A percentile compares a stretch with the other conserved stretches of the same genome.
Conservation (phyloP, 345 rosid genomes). For the Brassica carinata region DNA sequence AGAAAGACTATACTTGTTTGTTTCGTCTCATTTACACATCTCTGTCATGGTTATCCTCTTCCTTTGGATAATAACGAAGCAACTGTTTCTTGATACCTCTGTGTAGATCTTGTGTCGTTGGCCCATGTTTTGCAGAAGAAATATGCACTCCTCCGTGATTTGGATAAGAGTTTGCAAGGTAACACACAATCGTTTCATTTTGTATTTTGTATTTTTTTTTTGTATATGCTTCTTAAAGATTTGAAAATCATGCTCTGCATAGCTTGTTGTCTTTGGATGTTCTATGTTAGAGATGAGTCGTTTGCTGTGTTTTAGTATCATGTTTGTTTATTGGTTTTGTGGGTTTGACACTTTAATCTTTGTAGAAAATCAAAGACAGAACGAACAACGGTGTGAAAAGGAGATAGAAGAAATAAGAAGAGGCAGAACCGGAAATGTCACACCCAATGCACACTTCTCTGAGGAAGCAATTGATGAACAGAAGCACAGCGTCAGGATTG, state of each 20-base stretch:
- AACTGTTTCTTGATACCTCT: background rate
- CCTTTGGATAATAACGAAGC: background rate
- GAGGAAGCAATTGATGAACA: constrained; percentile 93
- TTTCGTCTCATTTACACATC: too few species aligned
- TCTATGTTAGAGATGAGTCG: too few species aligned
- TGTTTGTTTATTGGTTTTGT: too few species aligned
- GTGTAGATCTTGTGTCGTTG: constrained; percentile 72
- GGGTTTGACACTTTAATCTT: too few species aligned
- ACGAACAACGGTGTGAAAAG: constrained; percentile 81
- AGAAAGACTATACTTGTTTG: too few species aligned
- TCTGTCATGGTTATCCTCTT: background rate
- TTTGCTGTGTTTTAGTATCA: too few species aligned
- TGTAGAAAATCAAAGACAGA: constrained; percentile 75
- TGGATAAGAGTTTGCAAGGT: constrained; percentile 95
- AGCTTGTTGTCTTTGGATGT: too few species aligned
- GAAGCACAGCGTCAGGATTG: constrained; percentile 88
- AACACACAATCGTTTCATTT: background rate
- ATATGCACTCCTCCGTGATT: constrained; percentile 78
- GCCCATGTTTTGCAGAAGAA: constrained; percentile 88
- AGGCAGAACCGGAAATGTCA: constrained; percentile 60
- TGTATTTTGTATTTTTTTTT: background rate
- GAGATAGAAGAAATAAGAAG: constrained; percentile 84
- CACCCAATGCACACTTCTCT: constrained; percentile 67
- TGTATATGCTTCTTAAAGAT: too few species aligned
- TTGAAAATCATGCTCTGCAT: too few species aligned